Percentiles rank a stretch among this genome's conserved stretches.
phyloP scores from a whole-genome alignment of 164 flowering plant genomes.

The Vitis riparia region DNA sequence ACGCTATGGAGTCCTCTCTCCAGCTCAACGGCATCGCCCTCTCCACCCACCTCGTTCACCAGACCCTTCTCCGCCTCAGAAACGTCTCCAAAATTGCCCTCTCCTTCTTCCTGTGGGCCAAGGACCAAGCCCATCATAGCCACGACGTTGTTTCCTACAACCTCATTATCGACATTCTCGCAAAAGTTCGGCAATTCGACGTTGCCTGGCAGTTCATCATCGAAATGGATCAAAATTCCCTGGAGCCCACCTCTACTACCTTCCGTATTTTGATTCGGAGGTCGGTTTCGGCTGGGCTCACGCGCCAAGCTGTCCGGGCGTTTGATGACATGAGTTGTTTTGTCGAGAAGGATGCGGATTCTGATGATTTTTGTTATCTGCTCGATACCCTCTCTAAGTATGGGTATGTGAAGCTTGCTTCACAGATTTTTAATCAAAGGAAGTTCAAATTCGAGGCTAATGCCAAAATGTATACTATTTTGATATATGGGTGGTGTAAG shows the following conservation, averaged over 20 bases:
- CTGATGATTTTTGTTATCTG: conserved; percentile 43
- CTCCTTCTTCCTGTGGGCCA: conserved; percentile 62
- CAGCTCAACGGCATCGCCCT: conserved; percentile 72
- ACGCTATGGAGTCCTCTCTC: conserved; percentile 80
- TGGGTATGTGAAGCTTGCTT: conserved; percentile 70
- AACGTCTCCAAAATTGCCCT: conserved; percentile 76
- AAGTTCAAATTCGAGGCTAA: conserved; percentile 32
- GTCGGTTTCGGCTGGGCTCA: conserved; percentile 71
- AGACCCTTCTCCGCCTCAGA: conserved; percentile 71
- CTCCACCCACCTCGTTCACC: conserved; percentile 56
- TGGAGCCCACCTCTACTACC: conserved; percentile 39
- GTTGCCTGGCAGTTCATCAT: conserved; percentile 81
- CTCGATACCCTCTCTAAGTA: conserved; percentile 89
- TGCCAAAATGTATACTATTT: conserved; percentile 61
- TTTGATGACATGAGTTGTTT: conserved; percentile 77
- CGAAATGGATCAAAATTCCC: conserved; percentile 51
- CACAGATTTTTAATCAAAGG: conserved; percentile 68
- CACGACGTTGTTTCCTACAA: conserved; percentile 46
- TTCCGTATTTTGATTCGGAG: conserved; percentile 66
- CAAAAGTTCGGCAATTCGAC: conserved; percentile 82
- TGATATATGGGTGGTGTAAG: conserved; percentile 97
- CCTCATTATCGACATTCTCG: conserved; percentile 68
- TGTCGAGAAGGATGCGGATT: conserved; percentile 15
- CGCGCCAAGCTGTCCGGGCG: conserved; percentile 80
- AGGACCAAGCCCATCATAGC: conserved; percentile 29